Evolutionary conservation across 345 rosid species (phyloP), one percentile per base, ranked within the genome.

Genomic region (Gossypioides kirkii): DNA sequence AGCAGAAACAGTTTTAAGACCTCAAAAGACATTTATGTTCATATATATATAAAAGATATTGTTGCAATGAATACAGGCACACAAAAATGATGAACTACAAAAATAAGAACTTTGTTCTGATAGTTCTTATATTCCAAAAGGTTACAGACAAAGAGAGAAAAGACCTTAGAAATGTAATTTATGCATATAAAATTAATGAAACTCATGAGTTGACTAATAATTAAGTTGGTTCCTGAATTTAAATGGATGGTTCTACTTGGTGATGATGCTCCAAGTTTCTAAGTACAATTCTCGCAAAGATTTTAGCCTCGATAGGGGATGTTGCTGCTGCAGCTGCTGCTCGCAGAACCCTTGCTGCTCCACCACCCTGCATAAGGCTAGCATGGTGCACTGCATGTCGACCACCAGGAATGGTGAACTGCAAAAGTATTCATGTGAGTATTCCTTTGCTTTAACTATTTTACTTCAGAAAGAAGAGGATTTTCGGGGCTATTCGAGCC

Each of bases 351-450:
- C 98, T 78, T 23, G 92, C 86, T 60, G 96, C 95, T 74, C 97
- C 98, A 5, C 83, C 86, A 12, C 75, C 82, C 81, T 91, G 98
- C 98, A 91, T 91, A 8, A 93, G 93, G 74, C 85, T 85, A 7
- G 97, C 97, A 73, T 93, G 98, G 81, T 93, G 98, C 79, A 79
- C 67, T 1, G 97, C 98, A 71, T 93, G 98, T 28, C 97, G 89
- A 20, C 98, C 98, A 68, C 93, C 92, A 0, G 98, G 98, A 76
- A 91, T 81, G 1, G 98, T 89, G 77, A 93, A 93, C 98, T 93
- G 88, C 73, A 78, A 13, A 47, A 41, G 38, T 55, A 38, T 43
- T 66, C 38, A 32, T 4, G 46, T 41, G 38, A 60, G 58, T 23
- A 61, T 36, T 26, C 53, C 58, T 47, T 23, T 11, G 38, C 49